Evolutionary conservation across 805 yeast genomes (phyloP).

Genomic region (Candida xiaguanensis): DNA sequence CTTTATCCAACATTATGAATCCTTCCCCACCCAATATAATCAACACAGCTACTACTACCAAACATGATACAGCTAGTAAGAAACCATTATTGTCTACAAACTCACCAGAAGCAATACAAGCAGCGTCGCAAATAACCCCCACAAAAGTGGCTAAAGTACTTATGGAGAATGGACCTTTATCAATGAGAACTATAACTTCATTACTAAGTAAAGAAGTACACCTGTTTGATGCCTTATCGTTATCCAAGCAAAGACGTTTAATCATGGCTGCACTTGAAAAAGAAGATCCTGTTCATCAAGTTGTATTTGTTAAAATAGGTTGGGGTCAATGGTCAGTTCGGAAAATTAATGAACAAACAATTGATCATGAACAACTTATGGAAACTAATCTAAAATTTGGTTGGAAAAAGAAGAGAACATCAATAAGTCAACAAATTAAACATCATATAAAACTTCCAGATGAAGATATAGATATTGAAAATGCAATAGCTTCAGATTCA

Average conservation of each 20-base stretch:
- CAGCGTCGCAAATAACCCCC: slow-evolving; percentile 82
- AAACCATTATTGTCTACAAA: slow-evolving; percentile 55
- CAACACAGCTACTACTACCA: not conserved
- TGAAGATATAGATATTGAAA: slow-evolving; percentile 19
- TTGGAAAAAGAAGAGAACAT: slow-evolving; percentile 34
- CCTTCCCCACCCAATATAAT: not conserved
- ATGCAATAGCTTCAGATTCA: slow-evolving; percentile 6
- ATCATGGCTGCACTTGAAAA: slow-evolving; percentile 86
- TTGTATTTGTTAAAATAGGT: slow-evolving; percentile 87
- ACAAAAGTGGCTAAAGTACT: slow-evolving; percentile 68
- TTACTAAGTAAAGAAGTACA: slow-evolving; percentile 72
- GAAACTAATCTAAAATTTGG: slow-evolving; percentile 22
- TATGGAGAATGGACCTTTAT: slow-evolving; percentile 76
- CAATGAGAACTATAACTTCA: slow-evolving; percentile 84
- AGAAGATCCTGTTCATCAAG: slow-evolving; percentile 56
- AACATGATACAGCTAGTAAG: not conserved
- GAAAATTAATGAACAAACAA: slow-evolving; percentile 42
- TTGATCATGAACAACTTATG: slow-evolving; percentile 34
- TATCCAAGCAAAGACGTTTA: slow-evolving; percentile 84
- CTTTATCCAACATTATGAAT: slow-evolving; percentile 1
- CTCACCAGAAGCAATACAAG: slow-evolving; percentile 83
- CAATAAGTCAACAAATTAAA: slow-evolving; percentile 51
- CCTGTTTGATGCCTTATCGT: slow-evolving; percentile 73
- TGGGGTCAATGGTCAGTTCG: slow-evolving; percentile 98
- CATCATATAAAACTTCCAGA: slow-evolving; percentile 34